Conservation (phyloP, 305 asterid genomes). For the Fraxinus paxiana region DNA sequence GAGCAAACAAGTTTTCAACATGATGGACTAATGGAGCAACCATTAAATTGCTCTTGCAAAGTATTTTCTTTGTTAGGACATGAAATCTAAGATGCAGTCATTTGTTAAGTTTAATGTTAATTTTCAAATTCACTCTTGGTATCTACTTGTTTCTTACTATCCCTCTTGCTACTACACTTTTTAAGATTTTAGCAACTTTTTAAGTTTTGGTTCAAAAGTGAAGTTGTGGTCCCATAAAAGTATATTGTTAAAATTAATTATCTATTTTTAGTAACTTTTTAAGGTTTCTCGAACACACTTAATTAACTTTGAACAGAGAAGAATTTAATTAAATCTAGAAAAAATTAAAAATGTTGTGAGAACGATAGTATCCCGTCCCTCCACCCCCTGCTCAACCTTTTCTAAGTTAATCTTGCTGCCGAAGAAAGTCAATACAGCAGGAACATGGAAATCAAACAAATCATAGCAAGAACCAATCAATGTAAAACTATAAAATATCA, state of each 20-base stretch:
- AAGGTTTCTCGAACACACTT: not conserved
- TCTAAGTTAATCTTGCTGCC: not conserved
- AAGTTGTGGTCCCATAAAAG: not conserved
- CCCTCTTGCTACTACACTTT: not conserved
- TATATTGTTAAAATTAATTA: not conserved
- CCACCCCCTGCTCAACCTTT: not conserved
- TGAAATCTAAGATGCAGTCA: not conserved
- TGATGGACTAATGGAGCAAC: not conserved
- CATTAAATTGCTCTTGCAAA: not conserved
- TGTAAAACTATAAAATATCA: not conserved
- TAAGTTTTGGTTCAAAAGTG: not conserved
- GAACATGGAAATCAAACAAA: not conserved
- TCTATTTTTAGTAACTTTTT: not conserved
- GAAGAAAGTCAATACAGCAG: not conserved
- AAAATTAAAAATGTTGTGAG: not conserved
- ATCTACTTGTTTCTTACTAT: not conserved
- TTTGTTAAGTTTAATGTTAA: not conserved
- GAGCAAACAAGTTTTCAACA: slow-evolving; percentile 17
- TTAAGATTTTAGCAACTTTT: not conserved
- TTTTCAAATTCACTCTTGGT: not conserved
- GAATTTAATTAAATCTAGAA: not conserved
- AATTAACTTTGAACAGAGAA: not conserved
- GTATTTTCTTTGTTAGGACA: not conserved
- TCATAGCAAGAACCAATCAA: not conserved
- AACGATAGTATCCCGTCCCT: not conserved